phyloP scores from a whole-genome alignment of 2,329 filamentous ascomycete species.

The Apiospora marii region DNA sequence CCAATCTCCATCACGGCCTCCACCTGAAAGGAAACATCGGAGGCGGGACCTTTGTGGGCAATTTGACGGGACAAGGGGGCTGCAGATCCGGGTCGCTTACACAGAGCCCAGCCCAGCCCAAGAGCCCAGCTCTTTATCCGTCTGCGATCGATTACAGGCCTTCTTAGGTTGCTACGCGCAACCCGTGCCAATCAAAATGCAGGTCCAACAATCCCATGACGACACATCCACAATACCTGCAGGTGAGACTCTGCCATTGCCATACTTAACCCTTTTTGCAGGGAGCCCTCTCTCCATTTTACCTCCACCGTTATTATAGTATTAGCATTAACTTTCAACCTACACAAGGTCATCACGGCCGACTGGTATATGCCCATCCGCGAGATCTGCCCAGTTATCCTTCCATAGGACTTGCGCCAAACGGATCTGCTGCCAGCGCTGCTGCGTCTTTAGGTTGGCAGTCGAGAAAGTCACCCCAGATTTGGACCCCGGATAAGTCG shows the following conservation, averaged over 20 bases:
- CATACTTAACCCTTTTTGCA: conserved; percentile 6
- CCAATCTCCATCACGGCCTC: not conserved
- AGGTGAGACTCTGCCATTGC: conserved; percentile 22
- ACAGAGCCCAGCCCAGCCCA: not conserved
- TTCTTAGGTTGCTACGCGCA: not conserved
- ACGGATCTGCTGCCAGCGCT: conserved; percentile 71
- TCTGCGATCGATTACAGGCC: not conserved
- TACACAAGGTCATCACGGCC: conserved; percentile 44
- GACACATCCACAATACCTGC: conserved; percentile 21
- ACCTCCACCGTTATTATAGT: not conserved
- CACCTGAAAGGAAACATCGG: conserved; percentile 21
- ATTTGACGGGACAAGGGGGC: not conserved
- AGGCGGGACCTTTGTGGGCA: conserved; percentile 14
- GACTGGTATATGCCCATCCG: conserved; percentile 75
- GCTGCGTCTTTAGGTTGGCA: conserved; percentile 79
- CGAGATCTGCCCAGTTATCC: conserved; percentile 79
- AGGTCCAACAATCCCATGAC: conserved; percentile 16
- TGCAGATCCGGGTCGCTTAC: conserved; percentile 19
- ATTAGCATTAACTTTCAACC: conserved; percentile 21
- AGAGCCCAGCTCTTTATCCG: conserved; percentile 5
- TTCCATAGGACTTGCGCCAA: conserved; percentile 65
- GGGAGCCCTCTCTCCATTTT: not conserved
- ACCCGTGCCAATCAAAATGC: conserved; percentile 15
- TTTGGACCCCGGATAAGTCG: conserved; percentile 71
- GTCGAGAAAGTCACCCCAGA: conserved; percentile 69